Conservation (phyloP, 495 filamentous ascomycete species). For the Neurospora terricola region DNA sequence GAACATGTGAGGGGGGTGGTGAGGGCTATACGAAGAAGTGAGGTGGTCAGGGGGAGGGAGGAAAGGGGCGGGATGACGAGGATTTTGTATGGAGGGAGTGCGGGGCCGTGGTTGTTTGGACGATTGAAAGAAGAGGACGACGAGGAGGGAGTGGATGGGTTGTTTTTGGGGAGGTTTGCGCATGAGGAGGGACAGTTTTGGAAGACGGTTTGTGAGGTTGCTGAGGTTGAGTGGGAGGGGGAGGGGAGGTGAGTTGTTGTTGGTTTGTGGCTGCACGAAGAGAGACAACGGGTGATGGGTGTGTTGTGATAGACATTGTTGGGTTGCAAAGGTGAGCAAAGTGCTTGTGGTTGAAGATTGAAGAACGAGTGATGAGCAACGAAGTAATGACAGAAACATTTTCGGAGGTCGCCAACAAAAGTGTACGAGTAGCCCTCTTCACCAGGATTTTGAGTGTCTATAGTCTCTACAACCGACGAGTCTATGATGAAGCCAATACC, state of each 20-base stretch:
- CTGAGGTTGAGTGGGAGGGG: slow-evolving; percentile 6
- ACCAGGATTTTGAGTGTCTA: background rate
- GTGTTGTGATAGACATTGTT: background rate
- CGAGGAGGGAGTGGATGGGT: slow-evolving; percentile 49
- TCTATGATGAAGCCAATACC: no score
- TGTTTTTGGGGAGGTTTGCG: slow-evolving; percentile 75
- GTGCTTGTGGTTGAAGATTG: background rate
- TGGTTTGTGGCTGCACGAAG: background rate
- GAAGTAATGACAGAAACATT: background rate
- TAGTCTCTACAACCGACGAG: background rate
- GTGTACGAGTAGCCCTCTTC: background rate
- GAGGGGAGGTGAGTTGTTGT: background rate
- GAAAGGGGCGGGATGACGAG: slow-evolving; percentile 46
- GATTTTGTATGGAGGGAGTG: slow-evolving; percentile 72
- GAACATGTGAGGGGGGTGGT: slow-evolving; percentile 67
- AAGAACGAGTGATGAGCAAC: background rate
- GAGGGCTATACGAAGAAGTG: slow-evolving; percentile 42
- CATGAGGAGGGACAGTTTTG: slow-evolving; percentile 61
- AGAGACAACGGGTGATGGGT: background rate
- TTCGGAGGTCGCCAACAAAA: background rate
- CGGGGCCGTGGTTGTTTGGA: slow-evolving; percentile 64
- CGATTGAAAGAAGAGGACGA: slow-evolving; percentile 43
- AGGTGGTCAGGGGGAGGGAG: slow-evolving; percentile 26
- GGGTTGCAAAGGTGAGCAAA: background rate
- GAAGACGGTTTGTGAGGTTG: slow-evolving; percentile 61